These are phyloP conservation scores for Candida caryicola DNA, from an alignment of 805 yeast genomes.

Conservation along the genomic window DNA sequence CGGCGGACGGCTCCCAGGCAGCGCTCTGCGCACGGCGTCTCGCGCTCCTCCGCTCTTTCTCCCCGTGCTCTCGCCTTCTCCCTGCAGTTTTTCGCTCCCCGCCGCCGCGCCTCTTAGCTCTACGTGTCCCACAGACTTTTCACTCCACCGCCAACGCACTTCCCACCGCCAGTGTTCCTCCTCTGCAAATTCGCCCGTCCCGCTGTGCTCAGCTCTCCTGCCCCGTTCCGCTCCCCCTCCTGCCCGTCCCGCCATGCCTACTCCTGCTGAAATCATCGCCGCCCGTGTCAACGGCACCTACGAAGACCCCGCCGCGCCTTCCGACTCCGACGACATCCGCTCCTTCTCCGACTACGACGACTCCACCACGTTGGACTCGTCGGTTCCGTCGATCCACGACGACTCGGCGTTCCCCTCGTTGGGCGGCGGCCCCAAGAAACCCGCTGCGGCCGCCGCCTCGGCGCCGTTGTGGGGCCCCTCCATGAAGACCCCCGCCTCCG, in stretches of 20 bases:
- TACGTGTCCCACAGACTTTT: neutral
- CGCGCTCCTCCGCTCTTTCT: no score
- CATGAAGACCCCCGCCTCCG: slow-evolving; percentile 20
- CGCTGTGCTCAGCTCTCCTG: neutral
- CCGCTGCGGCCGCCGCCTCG: slow-evolving; percentile 27
- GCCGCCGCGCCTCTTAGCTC: slow-evolving; percentile 2
- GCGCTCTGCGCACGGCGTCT: no score
- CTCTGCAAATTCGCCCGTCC: neutral
- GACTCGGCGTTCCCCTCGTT: slow-evolving; percentile 65
- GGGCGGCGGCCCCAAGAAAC: slow-evolving; percentile 45
- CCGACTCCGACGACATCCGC: slow-evolving; percentile 16
- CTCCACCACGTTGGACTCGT: slow-evolving; percentile 9
- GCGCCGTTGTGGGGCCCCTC: slow-evolving; percentile 43
- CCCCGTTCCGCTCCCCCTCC: slow-evolving; percentile 2
- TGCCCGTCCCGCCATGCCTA: slow-evolving; percentile 29
- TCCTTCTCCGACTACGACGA: slow-evolving; percentile 5
- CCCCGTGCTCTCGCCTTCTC: no score
- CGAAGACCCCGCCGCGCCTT: slow-evolving; percentile 10
- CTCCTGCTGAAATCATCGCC: slow-evolving; percentile 50
- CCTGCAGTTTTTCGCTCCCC: neutral
- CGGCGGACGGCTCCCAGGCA: no score
- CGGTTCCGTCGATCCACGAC: slow-evolving; percentile 40
- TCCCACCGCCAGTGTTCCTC: neutral
- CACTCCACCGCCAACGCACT: neutral
- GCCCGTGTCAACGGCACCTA: slow-evolving; percentile 38